Evolutionary conservation across 176 grass and related monocot species (phyloP).

Genomic region (Ampelocalamus luodianensis): DNA sequence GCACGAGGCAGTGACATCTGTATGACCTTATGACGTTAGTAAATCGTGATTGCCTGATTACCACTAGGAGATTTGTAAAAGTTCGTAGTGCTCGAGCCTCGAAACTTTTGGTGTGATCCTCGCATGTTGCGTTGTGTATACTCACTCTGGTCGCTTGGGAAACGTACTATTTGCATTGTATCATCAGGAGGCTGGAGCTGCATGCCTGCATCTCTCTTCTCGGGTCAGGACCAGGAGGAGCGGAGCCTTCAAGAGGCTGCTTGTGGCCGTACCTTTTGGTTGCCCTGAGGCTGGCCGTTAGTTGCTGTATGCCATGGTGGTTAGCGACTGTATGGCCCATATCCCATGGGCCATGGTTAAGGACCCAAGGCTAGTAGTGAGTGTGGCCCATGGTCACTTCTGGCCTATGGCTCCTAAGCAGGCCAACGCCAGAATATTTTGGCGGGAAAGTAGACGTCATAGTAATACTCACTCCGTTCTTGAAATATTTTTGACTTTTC

Average conservation of each 20-base stretch:
- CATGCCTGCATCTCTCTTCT: background rate
- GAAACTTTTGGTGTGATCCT: background rate
- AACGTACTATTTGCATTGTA: background rate
- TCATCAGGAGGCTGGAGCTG: too few species aligned
- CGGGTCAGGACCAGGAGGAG: background rate
- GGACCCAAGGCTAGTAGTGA: background rate
- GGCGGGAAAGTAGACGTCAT: background rate
- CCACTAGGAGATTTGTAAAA: background rate
- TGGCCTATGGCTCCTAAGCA: background rate
- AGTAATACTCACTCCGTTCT: too few species aligned
- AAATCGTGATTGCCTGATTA: conserved; percentile 9
- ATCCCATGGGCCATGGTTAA: too few species aligned
- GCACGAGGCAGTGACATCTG: background rate
- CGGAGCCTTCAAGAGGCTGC: background rate
- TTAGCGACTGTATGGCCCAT: too few species aligned
- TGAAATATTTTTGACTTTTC: too few species aligned
- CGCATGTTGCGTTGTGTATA: background rate
- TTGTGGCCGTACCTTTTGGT: background rate
- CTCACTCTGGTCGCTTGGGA: background rate
- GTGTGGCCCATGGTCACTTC: too few species aligned
- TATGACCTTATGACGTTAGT: background rate
- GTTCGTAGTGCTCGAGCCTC: background rate
- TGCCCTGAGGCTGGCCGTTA: too few species aligned
- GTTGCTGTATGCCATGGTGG: too few species aligned
- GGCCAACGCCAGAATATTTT: background rate